phyloP scores from a whole-genome alignment of 1,284 basidiomycete species.

The Ustilago nuda region DNA sequence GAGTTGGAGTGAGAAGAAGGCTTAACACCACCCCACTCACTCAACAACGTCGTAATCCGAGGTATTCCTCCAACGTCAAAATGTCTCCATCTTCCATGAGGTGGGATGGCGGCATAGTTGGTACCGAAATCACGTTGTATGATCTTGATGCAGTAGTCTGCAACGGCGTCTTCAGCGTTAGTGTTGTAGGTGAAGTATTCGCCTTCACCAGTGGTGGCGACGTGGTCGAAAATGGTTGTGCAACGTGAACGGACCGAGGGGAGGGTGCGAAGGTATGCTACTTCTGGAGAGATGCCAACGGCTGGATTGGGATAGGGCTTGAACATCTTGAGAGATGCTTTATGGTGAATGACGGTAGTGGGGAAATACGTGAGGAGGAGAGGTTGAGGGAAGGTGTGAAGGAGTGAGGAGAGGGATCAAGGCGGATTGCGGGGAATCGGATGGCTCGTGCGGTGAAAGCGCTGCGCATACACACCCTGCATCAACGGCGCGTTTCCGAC shows the following conservation, averaged over 20 bases:
- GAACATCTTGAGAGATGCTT: not conserved
- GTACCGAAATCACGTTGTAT: conserved; percentile 88
- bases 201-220: conserved; percentile 77
- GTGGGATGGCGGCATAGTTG: conserved; percentile 80
- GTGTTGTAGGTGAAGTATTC: conserved; percentile 88
- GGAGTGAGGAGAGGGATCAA: not conserved
- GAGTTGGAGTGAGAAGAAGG: not conserved
- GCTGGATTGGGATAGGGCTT: not conserved
- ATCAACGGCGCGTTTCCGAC: conserved; percentile 15
- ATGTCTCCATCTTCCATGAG: conserved; percentile 91
- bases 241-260: conserved; percentile 89
- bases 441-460: conserved; percentile 29
- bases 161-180: conserved; percentile 78
- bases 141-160: conserved; percentile 83
- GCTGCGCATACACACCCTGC: not conserved
- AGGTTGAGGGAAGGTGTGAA: not conserved
- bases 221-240: conserved; percentile 77
- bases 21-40: conserved; percentile 28
- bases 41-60: conserved; percentile 51
- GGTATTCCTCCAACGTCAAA: conserved; percentile 71
- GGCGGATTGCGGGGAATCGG: conserved; percentile 3
- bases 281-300: conserved; percentile 12
- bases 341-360: not conserved
- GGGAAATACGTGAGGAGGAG: not conserved
- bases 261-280: conserved; percentile 79